phyloP scores from a whole-genome alignment of 352 stramenopile genomes.

The Halophytophthora polymorphica region DNA sequence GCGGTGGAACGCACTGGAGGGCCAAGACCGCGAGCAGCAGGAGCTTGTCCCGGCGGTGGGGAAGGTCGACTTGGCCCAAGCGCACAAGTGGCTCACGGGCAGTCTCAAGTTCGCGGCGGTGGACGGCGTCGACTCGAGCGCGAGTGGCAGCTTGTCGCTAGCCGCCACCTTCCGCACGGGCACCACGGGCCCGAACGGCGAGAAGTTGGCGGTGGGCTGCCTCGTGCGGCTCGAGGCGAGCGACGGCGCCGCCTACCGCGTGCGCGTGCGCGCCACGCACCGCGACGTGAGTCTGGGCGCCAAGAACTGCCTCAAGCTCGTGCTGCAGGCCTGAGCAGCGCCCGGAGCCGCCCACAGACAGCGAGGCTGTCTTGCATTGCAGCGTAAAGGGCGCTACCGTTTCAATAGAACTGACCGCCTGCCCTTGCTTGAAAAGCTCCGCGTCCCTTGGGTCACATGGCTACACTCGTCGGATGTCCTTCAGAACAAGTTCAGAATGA shows the following conservation, averaged over 20 bases:
- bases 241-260: conserved; percentile 74
- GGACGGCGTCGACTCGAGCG: conserved; percentile 54
- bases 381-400: no score
- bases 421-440: no score
- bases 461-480: no score
- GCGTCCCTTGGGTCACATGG: no score
- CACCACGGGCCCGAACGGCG: conserved; percentile 81
- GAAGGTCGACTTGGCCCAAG: conserved; percentile 84
- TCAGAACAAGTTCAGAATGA: no score
- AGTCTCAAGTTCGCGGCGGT: conserved; percentile 90
- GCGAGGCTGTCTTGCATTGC: no score
- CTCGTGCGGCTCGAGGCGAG: conserved; percentile 91
- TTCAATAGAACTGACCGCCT: no score
- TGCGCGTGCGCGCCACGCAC: conserved; percentile 92
- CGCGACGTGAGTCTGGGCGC: conserved; percentile 70
- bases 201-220: conserved; percentile 93
- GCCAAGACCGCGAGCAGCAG: conserved; percentile 90
- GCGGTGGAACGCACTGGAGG: conserved; percentile 89
- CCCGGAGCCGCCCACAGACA: no score
- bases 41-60: conserved; percentile 83
- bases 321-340: conserved; percentile 38
- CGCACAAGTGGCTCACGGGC: conserved; percentile 80
- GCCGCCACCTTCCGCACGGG: conserved; percentile 91
- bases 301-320: conserved; percentile 66
- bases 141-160: conserved; percentile 87